Evolutionary conservation across 495 filamentous ascomycete species (phyloP), one percentile per base, ranked within the genome.

Genomic region (Tuber magnatum): DNA sequence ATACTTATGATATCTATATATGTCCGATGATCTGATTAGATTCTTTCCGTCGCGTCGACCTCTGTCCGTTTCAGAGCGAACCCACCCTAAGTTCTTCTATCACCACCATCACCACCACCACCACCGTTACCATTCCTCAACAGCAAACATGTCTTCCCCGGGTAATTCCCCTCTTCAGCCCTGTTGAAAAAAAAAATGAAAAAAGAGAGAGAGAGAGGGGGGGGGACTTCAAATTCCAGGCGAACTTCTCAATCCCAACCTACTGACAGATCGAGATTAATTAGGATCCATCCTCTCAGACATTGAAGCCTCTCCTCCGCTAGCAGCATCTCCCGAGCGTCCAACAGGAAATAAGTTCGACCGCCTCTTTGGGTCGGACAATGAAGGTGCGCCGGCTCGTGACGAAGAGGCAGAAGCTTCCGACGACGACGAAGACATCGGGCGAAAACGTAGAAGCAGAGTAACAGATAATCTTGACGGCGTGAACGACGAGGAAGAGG

Each of bases 381-480:
- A 82, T 65, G 81, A 82, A 32, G 78, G 74, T 1, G 56, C 79
- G 18, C 79, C 78, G 22, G 73, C 79, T 20, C 77, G 56, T 4
- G 80, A 78, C 35, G 83, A 85, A 71, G 78, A 79, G 35, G 83
- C 82, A 28, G 81, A 83, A 9, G 84, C 86, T 39, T 82, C 86
- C 71, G 86, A 86, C 71, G 86, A 85, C 16, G 83, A 85, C 20
- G 83, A 83, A 46, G 85, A 83, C 32, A 79, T 76, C 39, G 83
- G 78, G 35, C 87, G 87, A 71, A 84, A 88, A 10, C 89, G 88
- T 74, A 87, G 88, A 8, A 86, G 87, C 1, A 87, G 81, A 32
- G 82, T 76, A 84, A 82, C 61, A 38, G 39, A 73, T 69, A 81
- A 80, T 22, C 71, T 65, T 22, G 78, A 81, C 28, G 78, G 72